Evolutionary conservation across 164 flowering plant genomes (phyloP).

Genomic region (Echeveria elegans): DNA sequence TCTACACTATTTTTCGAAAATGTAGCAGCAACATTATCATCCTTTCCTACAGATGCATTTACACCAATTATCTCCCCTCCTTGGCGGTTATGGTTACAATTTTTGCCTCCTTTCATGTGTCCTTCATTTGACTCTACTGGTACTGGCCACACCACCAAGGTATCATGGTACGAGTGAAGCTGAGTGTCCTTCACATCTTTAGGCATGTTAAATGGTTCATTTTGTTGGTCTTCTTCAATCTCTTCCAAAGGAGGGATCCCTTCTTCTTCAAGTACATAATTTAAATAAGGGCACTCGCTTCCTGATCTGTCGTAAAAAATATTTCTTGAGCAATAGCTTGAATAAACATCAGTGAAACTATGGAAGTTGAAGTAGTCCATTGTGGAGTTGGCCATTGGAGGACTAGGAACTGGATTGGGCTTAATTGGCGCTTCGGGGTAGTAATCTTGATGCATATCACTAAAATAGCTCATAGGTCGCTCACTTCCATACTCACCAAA

Average conservation of each 20-base stretch:
- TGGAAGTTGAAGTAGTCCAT: background rate
- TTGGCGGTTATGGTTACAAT: background rate
- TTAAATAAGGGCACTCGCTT: background rate
- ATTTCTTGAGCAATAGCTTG: background rate
- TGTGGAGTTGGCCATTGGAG: conserved; percentile 1
- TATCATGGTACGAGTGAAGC: no score
- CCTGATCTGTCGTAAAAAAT: background rate
- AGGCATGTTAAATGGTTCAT: background rate
- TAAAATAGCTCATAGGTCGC: background rate
- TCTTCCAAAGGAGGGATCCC: conserved; percentile 21
- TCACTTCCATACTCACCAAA: background rate
- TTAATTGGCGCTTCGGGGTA: background rate
- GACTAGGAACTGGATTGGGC: background rate
- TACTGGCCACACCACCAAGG: background rate
- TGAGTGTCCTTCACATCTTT: background rate
- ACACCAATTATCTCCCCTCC: background rate
- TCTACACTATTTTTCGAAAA: no score
- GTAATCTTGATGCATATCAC: background rate
- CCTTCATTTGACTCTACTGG: background rate
- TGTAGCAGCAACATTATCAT: background rate
- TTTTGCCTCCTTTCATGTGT: background rate
- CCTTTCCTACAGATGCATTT: background rate
- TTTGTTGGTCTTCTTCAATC: background rate
- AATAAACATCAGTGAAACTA: background rate
- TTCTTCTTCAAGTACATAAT: conserved; percentile 7